Percentiles rank a stretch among this genome's conserved stretches.
Evolutionary conservation across 106 monocot species (phyloP).

Genomic region (Dendrobium huoshanense): DNA sequence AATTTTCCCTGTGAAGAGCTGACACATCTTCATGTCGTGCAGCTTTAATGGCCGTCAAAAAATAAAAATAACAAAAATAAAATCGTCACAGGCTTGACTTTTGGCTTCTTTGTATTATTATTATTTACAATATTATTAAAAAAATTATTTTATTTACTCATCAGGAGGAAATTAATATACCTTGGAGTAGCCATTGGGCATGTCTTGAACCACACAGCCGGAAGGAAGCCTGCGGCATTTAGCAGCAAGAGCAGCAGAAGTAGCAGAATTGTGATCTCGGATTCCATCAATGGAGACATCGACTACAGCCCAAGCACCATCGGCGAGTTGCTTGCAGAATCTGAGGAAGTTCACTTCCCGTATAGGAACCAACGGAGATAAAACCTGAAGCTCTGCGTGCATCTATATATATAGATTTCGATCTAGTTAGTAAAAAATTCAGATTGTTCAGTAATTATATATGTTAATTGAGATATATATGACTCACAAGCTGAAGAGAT

Average conservation of each 20-base stretch:
- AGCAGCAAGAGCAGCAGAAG: background rate
- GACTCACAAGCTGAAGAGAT: slow-evolving; percentile 71
- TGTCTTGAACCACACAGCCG: slow-evolving; percentile 71
- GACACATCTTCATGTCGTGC: background rate
- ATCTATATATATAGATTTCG: slow-evolving; percentile 20
- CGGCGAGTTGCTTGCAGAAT: slow-evolving; percentile 72
- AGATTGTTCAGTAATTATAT: background rate
- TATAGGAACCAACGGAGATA: slow-evolving; percentile 71
- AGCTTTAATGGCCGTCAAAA: background rate
- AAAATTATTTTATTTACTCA: no score
- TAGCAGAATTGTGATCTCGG: slow-evolving; percentile 13
- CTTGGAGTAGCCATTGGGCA: slow-evolving; percentile 85
- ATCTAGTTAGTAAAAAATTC: background rate
- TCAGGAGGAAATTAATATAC: slow-evolving; percentile 7
- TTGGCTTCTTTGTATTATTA: background rate
- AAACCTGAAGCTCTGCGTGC: slow-evolving; percentile 82
- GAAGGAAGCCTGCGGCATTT: slow-evolving; percentile 70
- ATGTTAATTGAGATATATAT: background rate
- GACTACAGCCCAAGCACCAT: slow-evolving; percentile 65
- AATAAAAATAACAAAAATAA: background rate
- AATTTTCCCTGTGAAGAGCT: no score
- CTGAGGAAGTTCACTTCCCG: slow-evolving; percentile 63
- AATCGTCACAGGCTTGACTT: background rate
- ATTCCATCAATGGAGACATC: slow-evolving; percentile 64
- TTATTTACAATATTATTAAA: no score